Evolutionary conservation across 2,329 filamentous ascomycete species (phyloP).

Genomic region (Periconia digitata): DNA sequence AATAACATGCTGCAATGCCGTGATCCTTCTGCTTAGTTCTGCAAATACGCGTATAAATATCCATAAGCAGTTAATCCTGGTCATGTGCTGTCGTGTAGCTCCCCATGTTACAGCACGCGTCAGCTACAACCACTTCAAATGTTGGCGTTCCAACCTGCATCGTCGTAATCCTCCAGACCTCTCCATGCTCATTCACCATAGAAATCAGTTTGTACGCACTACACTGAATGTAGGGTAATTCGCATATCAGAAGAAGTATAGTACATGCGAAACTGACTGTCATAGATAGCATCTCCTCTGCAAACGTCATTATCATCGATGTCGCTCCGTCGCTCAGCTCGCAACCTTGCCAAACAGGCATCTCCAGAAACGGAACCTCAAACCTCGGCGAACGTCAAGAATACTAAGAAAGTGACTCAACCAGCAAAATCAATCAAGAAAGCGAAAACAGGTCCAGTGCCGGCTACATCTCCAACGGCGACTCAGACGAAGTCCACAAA

Average conservation of each 20-base stretch:
- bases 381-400: conserved; percentile 5
- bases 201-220: background rate
- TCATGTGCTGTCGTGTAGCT: conserved; percentile 10
- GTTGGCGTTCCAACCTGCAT: too few species aligned
- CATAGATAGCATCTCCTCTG: background rate
- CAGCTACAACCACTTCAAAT: background rate
- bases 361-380: conserved; percentile 21
- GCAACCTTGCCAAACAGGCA: conserved; percentile 42
- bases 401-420: conserved; percentile 15
- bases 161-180: background rate
- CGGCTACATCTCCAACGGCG: conserved; percentile 6
- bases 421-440: conserved; percentile 20
- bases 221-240: background rate
- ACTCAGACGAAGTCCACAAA: conserved; percentile 5
- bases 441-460: conserved; percentile 19
- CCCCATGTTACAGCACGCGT: background rate
- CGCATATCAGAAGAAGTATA: background rate
- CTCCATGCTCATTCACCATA: conserved; percentile 3
- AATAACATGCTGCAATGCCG: too few species aligned
- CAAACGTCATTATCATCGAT: conserved; percentile 33
- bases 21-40: too few species aligned
- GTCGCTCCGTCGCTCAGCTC: conserved; percentile 56
- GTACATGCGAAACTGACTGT: background rate
- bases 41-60: too few species aligned
- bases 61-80: too few species aligned